phyloP scores from a whole-genome alignment of 208 protist genomes.

The Kentomonas sorsogonicus region DNA sequence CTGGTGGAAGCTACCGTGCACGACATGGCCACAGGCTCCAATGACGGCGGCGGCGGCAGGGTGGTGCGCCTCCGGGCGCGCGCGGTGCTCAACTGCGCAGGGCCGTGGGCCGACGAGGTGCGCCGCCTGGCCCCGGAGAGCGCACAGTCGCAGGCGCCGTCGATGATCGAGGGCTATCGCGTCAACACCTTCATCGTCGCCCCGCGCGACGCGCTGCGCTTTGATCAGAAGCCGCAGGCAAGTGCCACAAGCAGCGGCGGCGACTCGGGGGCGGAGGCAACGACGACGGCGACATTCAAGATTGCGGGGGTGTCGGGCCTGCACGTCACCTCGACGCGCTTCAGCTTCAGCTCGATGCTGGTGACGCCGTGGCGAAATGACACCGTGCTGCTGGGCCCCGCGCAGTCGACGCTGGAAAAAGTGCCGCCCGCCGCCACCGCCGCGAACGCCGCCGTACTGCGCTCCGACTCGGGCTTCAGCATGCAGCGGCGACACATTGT shows the following conservation, averaged over 20 bases:
- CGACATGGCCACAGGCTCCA: background rate
- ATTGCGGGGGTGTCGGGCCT: constrained; percentile 17
- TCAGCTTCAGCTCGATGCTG: constrained; percentile 61
- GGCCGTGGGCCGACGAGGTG: constrained; percentile 55
- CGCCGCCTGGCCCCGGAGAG: constrained; percentile 36
- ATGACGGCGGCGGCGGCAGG: background rate
- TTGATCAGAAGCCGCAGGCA: too few species aligned
- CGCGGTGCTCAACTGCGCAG: constrained; percentile 66
- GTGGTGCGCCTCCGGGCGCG: constrained; percentile 29
- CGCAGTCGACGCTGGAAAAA: constrained; percentile 19
- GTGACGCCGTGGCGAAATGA: constrained; percentile 70
- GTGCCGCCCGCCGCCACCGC: constrained; percentile 5
- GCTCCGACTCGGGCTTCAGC: constrained; percentile 23
- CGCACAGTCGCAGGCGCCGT: constrained; percentile 20
- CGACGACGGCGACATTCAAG: background rate
- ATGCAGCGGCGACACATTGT: constrained; percentile 31
- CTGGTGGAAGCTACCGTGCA: constrained; percentile 12
- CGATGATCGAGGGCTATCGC: constrained; percentile 30
- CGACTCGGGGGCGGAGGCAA: background rate
- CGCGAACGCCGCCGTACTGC: background rate
- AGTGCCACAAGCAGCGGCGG: too few species aligned
- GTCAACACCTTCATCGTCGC: constrained; percentile 55
- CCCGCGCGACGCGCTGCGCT: constrained; percentile 29
- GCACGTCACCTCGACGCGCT: constrained; percentile 43
- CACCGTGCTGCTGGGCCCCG: constrained; percentile 70